Base-by-base conservation (phyloP, 331 rosid species). In the Quercus lobata region DNA sequence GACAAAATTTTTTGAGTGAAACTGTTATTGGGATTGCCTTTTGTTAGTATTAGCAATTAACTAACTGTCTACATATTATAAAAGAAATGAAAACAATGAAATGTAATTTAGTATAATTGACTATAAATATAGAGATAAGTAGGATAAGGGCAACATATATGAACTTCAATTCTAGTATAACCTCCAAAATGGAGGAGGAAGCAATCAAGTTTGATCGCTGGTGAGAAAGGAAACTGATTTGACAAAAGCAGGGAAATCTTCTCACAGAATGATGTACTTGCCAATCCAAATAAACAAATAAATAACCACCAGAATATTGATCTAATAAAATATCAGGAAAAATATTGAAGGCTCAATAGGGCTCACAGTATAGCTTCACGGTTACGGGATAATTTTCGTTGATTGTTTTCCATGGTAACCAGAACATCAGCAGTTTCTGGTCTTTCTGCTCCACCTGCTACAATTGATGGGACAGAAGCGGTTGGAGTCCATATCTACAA, bases 401-500 rank as follows among this genome's bases (percentile, higher is more conserved):
- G 98, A 89, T 96, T 96, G 77, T 83, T 83, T 77, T 86, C 96
- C 91, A 96, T 88, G 57, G 91, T 90, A 76, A 2, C 80, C 86
- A 85, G 81, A 82, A 91, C 78, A 70, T 91, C 94, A 32, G 88
- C 90, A 44, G 83, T 86, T 84, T 91, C 98, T 56, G 93, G 99
- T 68, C 91, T 94, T 7, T 89, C 80, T 7, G 91, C 84, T 80
- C 94, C 97, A 80, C 91, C 93, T 61, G 91, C 98, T 49, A 93
- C 93, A 37, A 86, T 78, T 53, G 98, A 96, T 14, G 97, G 90
- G 77, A 84, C 89, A n/a, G 98, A 75, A 75, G 94, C 97, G 57
- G 74, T 86, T 24, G 99, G 98, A 68, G 97, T 89, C 99, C 99
- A 96, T 70, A 96, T 76, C 99, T 96, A 80, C 57, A 84, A 78